These are phyloP conservation scores for Gyromitra esculenta DNA, from an alignment of 2,329 filamentous ascomycete species.

Conservation along the genomic window DNA sequence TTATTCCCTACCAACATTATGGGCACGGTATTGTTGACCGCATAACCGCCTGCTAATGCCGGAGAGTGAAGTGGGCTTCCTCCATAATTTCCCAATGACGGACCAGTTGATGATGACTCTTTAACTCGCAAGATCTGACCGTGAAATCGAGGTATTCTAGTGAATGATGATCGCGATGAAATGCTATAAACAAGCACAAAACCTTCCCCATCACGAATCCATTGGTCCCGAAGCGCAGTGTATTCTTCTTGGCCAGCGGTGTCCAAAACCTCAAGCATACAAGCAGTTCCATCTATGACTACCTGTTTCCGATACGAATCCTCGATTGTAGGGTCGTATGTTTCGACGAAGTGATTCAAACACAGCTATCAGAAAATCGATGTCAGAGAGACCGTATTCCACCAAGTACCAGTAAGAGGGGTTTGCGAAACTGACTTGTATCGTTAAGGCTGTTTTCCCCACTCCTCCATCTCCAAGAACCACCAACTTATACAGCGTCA, in stretches of 20 bases:
- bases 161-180: slow-evolving; percentile 93
- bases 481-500: slow-evolving; percentile 96
- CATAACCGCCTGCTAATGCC: slow-evolving; percentile 60
- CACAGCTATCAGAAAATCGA: slow-evolving; percentile 72
- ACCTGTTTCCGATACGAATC: slow-evolving; percentile 89
- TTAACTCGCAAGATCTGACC: slow-evolving; percentile 97
- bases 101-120: slow-evolving; percentile 73
- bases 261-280: slow-evolving; percentile 97
- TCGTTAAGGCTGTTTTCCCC: slow-evolving; percentile 91
- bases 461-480: slow-evolving; percentile 94
- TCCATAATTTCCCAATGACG: slow-evolving; percentile 57
- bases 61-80: slow-evolving; percentile 63
- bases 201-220: slow-evolving; percentile 97
- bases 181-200: slow-evolving; percentile 99
- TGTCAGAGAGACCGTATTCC: slow-evolving; percentile 41
- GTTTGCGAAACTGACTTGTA: slow-evolving; percentile 67
- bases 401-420: slow-evolving; percentile 20
- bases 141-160: slow-evolving; percentile 93
- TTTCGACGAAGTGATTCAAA: slow-evolving; percentile 98
- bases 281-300: slow-evolving; percentile 92
- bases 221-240: slow-evolving; percentile 94
- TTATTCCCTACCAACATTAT: slow-evolving; percentile 99
- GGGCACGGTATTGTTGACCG: slow-evolving; percentile 74
- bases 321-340: slow-evolving; percentile 88
- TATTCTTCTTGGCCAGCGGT: slow-evolving; percentile 99